Base-by-base conservation (phyloP, 2,329 filamentous ascomycete genomes). In the Cordyceps tenuipes region DNA sequence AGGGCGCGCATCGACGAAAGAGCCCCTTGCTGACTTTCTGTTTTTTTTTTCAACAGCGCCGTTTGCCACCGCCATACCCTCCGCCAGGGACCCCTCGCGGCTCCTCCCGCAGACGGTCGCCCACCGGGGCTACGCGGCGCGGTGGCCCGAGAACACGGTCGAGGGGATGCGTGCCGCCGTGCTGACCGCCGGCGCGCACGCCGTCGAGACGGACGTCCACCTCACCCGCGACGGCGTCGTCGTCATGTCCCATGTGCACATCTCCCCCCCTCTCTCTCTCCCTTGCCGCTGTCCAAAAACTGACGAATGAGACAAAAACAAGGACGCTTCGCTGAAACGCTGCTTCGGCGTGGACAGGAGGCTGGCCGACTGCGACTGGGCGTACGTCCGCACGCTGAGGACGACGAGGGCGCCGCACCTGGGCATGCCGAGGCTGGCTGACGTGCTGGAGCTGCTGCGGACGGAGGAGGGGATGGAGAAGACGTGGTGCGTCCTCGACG, bases 191-290 rank as follows among this genome's bases (percentile, higher is more conserved):
- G 90, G 90, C 21, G 84, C 89, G 0, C 84, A 95, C 67, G 93
- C 88, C 0, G 77, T 97, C 31, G 93, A 97, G 76, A 95, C 91
- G 19, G 93, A 97, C 68, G 73, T 97, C 9, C 92, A 95, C 70
- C 74, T 97, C 39, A 87, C 90, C 15, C 84, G 81, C 63, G 93
- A 97, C 68, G 86, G 87, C 7, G 86, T 96, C 0, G 88, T 96
- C 0, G 90, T 97, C 10, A 75, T 97, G 46, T 90, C 88, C 50
- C 91, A 95, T 77, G 88, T 90, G 6, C 31, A 9, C 5, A 15
- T 43, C 23, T 23, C n/a, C 12, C 8, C 21, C 13, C 29, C 19
- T 9, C 23, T 21, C 13, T 48, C 17, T 8, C 23, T 21, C 36
- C n/a, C n/a, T n/a, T n/a, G n/a, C n/a, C n/a, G n/a, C n/a, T n/a